Evolutionary conservation across 306 rosid genomes (phyloP), one percentile per base, ranked within the genome.

Genomic region (Cucumis hystrix): DNA sequence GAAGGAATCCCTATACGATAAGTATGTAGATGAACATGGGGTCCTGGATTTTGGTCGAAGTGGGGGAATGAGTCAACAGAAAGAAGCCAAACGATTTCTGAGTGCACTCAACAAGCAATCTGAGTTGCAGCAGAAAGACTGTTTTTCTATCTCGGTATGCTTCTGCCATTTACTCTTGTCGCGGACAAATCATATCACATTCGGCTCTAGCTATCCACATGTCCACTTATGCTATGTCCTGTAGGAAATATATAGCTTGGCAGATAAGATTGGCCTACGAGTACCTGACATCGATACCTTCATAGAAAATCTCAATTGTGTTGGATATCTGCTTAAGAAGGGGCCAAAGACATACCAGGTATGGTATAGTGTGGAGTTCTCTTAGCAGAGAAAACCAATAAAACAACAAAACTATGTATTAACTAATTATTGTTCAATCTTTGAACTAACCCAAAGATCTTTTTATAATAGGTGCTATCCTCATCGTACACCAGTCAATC

Each of bases 11-110:
- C 85, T 95, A 60, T 95, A 82, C 64, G 97, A 95, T 77, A 95
- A 95, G 86, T 95, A 89, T 62, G 91, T 90, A 67, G 97, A 95
- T 62, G 97, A 92, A 81, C 95, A 92, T 73, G 98, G 98, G n/a
- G 62, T 88, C 69, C 90, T 95, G 80, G 97, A 92, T 82, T 95
- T 95, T 78, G 98, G 97, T 82, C 90, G 97, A 69, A 90, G 98
- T 77, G 97, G 98, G 64, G 98, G 98, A 30, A 95, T 95, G 97
- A 95, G 98, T 84, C 97, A 87, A 84, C 98, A 90, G 81, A 95
- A 95, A 85, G 98, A 92, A 80, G 97, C 97, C 55, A 95, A 95
- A 77, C 87, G 97, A 82, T 95, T 92, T 84, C 80, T 92, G 67
- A 88, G 93, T 80, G 97, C 96, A 64, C 98, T 95, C 75, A 92